Percentiles rank a stretch among this genome's conserved stretches.
Evolutionary conservation across 2,329 filamentous ascomycete species (phyloP).

Genomic region (Ophiostoma ips): DNA sequence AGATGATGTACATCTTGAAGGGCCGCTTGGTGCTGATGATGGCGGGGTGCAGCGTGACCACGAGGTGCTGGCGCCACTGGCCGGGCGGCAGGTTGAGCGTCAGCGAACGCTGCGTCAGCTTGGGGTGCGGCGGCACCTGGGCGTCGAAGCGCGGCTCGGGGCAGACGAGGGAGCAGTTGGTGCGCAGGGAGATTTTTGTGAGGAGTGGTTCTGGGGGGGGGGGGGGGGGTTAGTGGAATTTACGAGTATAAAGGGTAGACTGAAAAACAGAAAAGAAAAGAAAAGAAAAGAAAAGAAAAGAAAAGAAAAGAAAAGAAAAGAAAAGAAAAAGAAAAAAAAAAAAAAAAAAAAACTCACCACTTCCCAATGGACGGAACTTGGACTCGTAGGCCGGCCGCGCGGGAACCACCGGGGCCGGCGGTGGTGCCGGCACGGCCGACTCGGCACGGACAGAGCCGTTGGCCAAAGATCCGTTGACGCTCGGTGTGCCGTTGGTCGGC

Average conservation of each 20-base stretch:
- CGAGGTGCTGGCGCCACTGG: conserved; percentile 58
- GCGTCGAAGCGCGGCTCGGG: conserved; percentile 47
- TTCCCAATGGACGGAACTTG: conserved; percentile 26
- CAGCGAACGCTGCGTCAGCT: conserved; percentile 55
- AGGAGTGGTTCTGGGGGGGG: conserved; percentile 59
- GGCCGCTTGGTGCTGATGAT: conserved; percentile 49
- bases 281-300: too few species aligned
- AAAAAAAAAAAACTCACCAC: conserved; percentile 23
- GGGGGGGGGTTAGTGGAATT: conserved; percentile 23
- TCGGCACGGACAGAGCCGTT: background rate
- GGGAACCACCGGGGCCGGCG: conserved; percentile 23
- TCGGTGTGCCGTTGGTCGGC: conserved; percentile 17
- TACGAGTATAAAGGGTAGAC: too few species aligned
- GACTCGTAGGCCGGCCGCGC: conserved; percentile 20
- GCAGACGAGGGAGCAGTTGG: conserved; percentile 50
- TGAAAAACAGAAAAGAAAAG: too few species aligned
- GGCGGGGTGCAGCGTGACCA: conserved; percentile 48
- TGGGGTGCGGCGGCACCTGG: conserved; percentile 50
- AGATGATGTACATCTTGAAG: conserved; percentile 62
- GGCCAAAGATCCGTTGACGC: background rate
- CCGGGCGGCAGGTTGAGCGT: conserved; percentile 55
- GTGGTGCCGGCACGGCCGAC: conserved; percentile 6
- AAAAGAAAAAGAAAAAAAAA: too few species aligned
- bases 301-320: background rate
- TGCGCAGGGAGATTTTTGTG: conserved; percentile 48